Evolutionary conservation across 208 protist species (phyloP).

Genomic region (Acanthamoeba castellanii): DNA sequence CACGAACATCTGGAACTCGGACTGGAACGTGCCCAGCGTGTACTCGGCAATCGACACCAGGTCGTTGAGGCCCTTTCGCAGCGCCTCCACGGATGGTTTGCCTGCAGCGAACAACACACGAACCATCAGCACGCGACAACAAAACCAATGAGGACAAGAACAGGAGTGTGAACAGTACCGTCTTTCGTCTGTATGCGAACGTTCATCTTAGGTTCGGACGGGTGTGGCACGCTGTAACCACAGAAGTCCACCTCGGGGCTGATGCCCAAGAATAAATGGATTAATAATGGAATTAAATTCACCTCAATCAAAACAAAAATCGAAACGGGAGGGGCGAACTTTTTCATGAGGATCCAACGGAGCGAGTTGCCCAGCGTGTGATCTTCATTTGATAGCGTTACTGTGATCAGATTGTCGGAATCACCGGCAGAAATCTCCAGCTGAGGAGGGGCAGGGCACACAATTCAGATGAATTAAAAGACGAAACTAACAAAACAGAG

Average conservation of each 20-base stretch:
- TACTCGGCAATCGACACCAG: constrained; percentile 62
- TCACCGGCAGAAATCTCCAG: constrained; percentile 20
- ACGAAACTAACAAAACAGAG: not conserved
- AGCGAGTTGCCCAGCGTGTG: constrained; percentile 71
- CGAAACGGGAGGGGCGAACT: not conserved
- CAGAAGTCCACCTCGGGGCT: constrained; percentile 73
- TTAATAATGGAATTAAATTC: not conserved
- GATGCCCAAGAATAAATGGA: not conserved
- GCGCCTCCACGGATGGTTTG: constrained; percentile 1
- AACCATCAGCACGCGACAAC: too few species aligned
- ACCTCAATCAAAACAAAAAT: not conserved
- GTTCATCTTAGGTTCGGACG: constrained; percentile 66
- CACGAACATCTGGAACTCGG: constrained; percentile 13
- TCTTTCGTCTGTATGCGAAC: constrained; percentile 55
- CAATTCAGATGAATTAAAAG: not conserved
- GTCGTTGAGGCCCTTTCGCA: constrained; percentile 63
- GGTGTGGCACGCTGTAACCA: constrained; percentile 72
- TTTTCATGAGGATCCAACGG: constrained; percentile 69
- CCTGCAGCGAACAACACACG: not conserved
- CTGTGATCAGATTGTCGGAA: constrained; percentile 53
- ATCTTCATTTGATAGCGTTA: constrained; percentile 32
- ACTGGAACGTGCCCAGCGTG: constrained; percentile 44
- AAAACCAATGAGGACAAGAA: not conserved
- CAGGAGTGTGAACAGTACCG: not conserved
- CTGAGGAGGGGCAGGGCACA: not conserved